Evolutionary conservation across 1,139 yeast genomes (phyloP), one percentile per base, ranked within the genome.

Genomic region (Lodderomyces jiufengensis): DNA sequence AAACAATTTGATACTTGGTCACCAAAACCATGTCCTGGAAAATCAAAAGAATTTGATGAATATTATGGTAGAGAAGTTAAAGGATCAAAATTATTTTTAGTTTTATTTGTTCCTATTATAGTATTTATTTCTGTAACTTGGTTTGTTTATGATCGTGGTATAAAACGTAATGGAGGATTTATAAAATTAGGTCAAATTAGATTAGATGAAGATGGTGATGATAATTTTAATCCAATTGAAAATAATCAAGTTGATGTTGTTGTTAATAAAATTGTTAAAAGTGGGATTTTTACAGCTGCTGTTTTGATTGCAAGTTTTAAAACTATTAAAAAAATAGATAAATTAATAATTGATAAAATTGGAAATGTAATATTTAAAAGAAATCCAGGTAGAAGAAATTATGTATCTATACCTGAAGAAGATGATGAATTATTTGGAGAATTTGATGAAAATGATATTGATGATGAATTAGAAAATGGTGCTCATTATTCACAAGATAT

Each of bases 21-120:
- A n/a, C 73, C 84, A 3, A 72, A 73, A 40, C 73, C 92, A 20
- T 92, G 99, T 59, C 97, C 98, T 3, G 97, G 97, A 2, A 84
- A 81, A 50, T 79, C 82, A 46, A 58, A 63, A 12, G 83, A 86
- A 48, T 88, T 78, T 54, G 66, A 73, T 35, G 62, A 73, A 32
- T 64, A 73, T 38, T 76, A 80, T 44, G 79, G 84, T 18, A 67
- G 71, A 28, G 79, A 81, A 5, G 52, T 76, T 5, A 70, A 66
- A n/a, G 83, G 84, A 1, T 63, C 70, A 34, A 73, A 74, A 25
- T 51, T 80, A 33, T 64, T 76, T 30, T 39, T 76, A 31, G 70
- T 82, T 12, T 57, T 84, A 29, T 51, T 73, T 6, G 51, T 84
- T 11, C 94, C 95, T 6, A 51, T 83, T 16, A 48, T 63, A 1